Evolutionary conservation across 208 protist species (phyloP), one percentile per base, ranked within the genome.

Genomic region (Wallacemonas sp.): DNA sequence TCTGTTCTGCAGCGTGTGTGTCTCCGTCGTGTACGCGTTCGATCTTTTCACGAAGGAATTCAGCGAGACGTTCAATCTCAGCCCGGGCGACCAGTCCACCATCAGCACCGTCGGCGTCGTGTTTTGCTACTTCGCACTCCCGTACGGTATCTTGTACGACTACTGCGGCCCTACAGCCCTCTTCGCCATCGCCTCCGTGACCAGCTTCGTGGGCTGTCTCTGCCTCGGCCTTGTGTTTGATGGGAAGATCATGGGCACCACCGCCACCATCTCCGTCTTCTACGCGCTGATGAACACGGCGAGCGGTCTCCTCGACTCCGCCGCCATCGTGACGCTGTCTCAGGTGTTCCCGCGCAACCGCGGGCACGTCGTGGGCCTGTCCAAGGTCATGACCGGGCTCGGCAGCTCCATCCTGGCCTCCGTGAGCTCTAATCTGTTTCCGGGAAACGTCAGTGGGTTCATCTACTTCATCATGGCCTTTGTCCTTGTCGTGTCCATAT

Each of bases 391-490:
- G 77, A 90, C 79, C 2, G 74, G 79, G 31, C 83, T 90, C 19
- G 83, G 83, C 39, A 81, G 79, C 66, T 86, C 83, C 55, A 77
- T 84, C 17, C 67, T 90, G 30, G 68, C 83, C 39, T 76, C 76
- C 44, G 71, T 90, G 30, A 86, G 68, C 28, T 44, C 62, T 4
- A 73, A 82, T 56, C 64, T 90, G 56, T 86, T 90, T 45, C 54
- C 39, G 19, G 42, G 41, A 24, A 72, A 81, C 55, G 72, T 84
- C 62, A 80, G 68, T 38, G 73, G 79, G 47, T 90, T 84, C 59
- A 84, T 90, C 67, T 90, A 86, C 72, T 84, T 84, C 55, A 72
- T 90, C 51, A 86, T 86, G 80, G 79, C 64, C 46, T 72, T 86
- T 30, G 58, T 51, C 12, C 45, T 81, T 28, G 69, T 66, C 15